Percentiles rank a stretch among this genome's conserved stretches.
phyloP scores from a whole-genome alignment of 805 yeast genomes.

The Spathaspora arborariae region DNA sequence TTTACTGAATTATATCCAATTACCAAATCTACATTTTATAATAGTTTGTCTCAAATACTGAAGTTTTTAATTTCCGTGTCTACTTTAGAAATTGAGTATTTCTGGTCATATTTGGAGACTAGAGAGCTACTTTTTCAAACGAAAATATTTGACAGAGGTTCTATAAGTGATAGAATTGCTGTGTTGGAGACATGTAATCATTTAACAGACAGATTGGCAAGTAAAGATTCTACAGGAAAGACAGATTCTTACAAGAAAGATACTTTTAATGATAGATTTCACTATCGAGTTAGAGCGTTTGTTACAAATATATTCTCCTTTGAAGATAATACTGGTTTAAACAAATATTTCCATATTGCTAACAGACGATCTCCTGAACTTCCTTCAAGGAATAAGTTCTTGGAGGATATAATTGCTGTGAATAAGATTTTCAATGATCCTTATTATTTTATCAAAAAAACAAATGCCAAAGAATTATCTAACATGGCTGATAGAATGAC shows the following conservation, averaged over 20 bases:
- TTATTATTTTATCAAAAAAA: conserved; percentile 21
- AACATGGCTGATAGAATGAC: conserved; percentile 19
- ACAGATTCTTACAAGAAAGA: conserved; percentile 33
- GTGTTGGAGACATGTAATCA: conserved; percentile 37
- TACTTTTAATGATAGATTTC: conserved; percentile 35
- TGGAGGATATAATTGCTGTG: conserved; percentile 30
- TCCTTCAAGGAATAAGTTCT: conserved; percentile 20
- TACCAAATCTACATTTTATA: conserved; percentile 23
- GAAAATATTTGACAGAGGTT: conserved; percentile 23
- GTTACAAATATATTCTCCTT: conserved; percentile 29
- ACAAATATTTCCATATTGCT: conserved; percentile 33
- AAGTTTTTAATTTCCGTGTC: conserved; percentile 20
- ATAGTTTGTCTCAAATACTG: conserved; percentile 20
- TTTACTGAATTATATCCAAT: conserved; percentile 11
- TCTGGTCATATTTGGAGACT: conserved; percentile 38
- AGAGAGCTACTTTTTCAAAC: conserved; percentile 19
- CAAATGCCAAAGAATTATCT: conserved; percentile 17
- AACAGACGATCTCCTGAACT: conserved; percentile 22
- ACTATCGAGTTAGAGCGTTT: conserved; percentile 32
- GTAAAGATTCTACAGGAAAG: conserved; percentile 13
- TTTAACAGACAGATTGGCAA: conserved; percentile 28
- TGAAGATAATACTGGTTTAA: conserved; percentile 44
- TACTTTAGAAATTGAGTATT: conserved; percentile 17
- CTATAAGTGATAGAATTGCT: conserved; percentile 34
- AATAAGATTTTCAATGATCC: conserved; percentile 35